Evolutionary conservation across 495 filamentous ascomycete genomes (phyloP), one percentile per base, ranked within the genome.

Genomic region (Friedmanniomyces endolithicus): DNA sequence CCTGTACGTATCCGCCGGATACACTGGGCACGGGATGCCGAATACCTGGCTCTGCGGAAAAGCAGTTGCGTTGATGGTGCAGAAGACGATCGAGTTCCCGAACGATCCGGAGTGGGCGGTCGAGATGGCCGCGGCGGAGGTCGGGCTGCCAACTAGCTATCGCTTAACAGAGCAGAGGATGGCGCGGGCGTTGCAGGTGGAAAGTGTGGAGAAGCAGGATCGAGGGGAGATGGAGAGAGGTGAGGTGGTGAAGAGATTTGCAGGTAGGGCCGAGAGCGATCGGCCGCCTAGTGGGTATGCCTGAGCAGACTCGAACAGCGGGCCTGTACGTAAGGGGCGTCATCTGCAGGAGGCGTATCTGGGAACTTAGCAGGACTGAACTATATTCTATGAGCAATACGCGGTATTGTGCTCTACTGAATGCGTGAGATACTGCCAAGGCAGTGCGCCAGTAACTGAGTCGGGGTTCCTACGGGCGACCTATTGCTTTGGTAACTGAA

Each of bases 21-120:
- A 65, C 56, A 71, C 70, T 7, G 87, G 87, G 0, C 86, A 94
- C 61, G 87, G 87, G 1, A 94, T 94, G 87, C 85, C 86, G 4
- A 83, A 84, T 62, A 80, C 79, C 25, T 82, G 81, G 61, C 68
- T 86, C 11, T 83, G 76, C 52, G 87, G 81, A 1, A 78, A 81
- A 56, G 83, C 83, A 8, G 70, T 82, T 19, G 83, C 75, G 2
- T 70, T 74, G 27, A 81, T 87, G 81, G 73, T 88, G 43, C 56
- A 78, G 33, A 68, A 71, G 33, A 57, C 48, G 2, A 55, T 63
- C 22, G 56, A 57, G 43, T 41, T 41, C 17, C 37, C 37, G 17
- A 4, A 19, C 4, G 37, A 41, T 41, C 37, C 37, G 12, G 37
- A 41, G 37, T 41, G 37, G 37, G 37, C 37, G 12, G 37, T 41